phyloP scores from a whole-genome alignment of 108 stramenopile genomes.

The Skeletonema grethae region DNA sequence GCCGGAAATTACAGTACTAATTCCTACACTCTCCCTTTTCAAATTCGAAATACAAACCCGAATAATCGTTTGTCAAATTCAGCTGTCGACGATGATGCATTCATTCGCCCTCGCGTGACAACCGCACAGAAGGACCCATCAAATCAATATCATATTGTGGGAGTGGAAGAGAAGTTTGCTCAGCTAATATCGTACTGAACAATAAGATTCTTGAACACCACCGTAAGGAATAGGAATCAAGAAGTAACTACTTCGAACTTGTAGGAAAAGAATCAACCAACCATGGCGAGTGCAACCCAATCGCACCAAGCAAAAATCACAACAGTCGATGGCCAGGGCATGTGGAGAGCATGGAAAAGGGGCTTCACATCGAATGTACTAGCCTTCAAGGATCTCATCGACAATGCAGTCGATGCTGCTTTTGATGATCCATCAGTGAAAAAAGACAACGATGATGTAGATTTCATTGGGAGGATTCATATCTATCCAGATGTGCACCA shows the following conservation, averaged over 20 bases:
- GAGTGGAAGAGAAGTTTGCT: no score
- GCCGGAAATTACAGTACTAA: background rate
- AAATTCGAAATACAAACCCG: no score
- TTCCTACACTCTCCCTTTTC: no score
- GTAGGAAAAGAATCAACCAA: background rate
- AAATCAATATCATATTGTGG: no score
- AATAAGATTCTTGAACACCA: no score
- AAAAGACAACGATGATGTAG: background rate
- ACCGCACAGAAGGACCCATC: no score
- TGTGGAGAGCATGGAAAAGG: conserved; percentile 73
- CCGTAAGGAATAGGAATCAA: no score
- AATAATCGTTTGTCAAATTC: no score
- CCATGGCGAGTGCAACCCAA: background rate
- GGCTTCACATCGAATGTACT: conserved; percentile 56
- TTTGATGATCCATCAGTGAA: conserved; percentile 4
- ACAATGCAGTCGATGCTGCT: conserved; percentile 75
- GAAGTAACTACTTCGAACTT: no score
- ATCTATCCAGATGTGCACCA: conserved; percentile 24
- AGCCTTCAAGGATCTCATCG: conserved; percentile 69
- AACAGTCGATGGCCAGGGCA: conserved; percentile 59
- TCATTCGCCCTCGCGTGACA: no score
- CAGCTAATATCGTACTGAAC: no score
- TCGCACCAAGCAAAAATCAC: background rate
- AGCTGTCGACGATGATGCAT: no score
- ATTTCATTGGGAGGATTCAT: conserved; percentile 35